Evolutionary conservation across 2,329 filamentous ascomycete species (phyloP).

Genomic region (Cercospora zeae-maydis): DNA sequence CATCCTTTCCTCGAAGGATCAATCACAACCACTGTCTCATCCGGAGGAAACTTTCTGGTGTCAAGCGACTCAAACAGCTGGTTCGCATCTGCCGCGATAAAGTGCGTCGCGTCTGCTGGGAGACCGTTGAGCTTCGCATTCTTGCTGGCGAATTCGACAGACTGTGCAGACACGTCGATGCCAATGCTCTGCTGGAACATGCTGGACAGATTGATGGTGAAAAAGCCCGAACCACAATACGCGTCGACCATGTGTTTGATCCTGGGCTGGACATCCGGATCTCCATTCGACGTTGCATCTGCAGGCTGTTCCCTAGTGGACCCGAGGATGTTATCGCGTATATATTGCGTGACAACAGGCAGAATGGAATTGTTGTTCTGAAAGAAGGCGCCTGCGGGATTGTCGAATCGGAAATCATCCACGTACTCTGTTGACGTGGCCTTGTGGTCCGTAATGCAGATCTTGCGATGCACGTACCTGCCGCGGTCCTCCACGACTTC

Average conservation of each 20-base stretch:
- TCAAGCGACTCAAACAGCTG: slow-evolving; percentile 72
- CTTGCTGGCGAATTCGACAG: slow-evolving; percentile 70
- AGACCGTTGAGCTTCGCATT: slow-evolving; percentile 79
- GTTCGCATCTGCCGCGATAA: slow-evolving; percentile 84
- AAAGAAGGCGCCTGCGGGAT: slow-evolving; percentile 93
- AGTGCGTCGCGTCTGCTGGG: slow-evolving; percentile 63
- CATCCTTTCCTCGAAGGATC: slow-evolving; percentile 97
- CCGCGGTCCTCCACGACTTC: slow-evolving; percentile 56
- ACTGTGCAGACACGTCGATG: slow-evolving; percentile 80
- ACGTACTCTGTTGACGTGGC: slow-evolving; percentile 83
- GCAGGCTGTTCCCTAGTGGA: slow-evolving; percentile 26
- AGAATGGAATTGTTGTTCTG: slow-evolving; percentile 99
- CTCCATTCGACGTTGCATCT: slow-evolving; percentile 23
- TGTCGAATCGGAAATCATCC: slow-evolving; percentile 78
- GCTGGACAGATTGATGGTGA: slow-evolving; percentile 86
- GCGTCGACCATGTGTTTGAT: slow-evolving; percentile 93
- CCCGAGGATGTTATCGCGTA: slow-evolving; percentile 69
- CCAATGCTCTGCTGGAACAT: slow-evolving; percentile 77
- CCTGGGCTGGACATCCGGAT: slow-evolving; percentile 26
- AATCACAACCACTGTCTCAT: slow-evolving; percentile 88
- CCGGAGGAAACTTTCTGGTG: slow-evolving; percentile 58
- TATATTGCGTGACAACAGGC: slow-evolving; percentile 77
- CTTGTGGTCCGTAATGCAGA: slow-evolving; percentile 83
- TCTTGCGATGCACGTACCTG: slow-evolving; percentile 71
- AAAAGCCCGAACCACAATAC: slow-evolving; percentile 94